Conservation (phyloP, 345 rosid genomes). For the Salix udensis region DNA sequence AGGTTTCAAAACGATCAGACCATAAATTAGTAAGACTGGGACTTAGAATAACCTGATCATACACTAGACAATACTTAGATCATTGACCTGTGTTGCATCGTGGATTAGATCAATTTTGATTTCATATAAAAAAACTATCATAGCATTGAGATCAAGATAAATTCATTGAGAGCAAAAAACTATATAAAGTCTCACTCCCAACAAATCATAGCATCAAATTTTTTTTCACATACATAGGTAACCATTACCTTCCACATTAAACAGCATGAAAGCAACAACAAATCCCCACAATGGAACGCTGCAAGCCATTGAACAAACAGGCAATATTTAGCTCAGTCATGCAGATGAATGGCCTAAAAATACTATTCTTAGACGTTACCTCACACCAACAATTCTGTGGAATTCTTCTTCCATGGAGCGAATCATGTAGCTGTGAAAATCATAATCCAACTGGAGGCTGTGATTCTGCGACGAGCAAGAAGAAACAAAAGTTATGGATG, state of each 20-base stretch:
- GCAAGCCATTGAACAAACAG: constrained; percentile 33
- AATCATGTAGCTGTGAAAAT: constrained; percentile 94
- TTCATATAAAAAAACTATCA: too few species aligned
- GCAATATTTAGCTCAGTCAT: constrained; percentile 7
- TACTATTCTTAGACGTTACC: constrained; percentile 39
- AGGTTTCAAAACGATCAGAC: constrained; percentile 2
- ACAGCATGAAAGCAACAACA: constrained; percentile 92
- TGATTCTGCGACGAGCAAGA: constrained; percentile 63
- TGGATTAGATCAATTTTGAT: too few species aligned
- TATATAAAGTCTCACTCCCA: too few species aligned
- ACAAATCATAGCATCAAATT: background rate
- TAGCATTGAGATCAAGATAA: too few species aligned
- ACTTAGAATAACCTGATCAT: background rate
- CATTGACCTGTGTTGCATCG: too few species aligned
- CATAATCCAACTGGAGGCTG: constrained; percentile 60
- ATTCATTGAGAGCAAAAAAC: too few species aligned
- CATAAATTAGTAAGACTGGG: background rate
- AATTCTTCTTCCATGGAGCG: constrained; percentile 99
- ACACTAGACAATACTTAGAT: background rate
- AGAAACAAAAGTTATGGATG: constrained; percentile 13
- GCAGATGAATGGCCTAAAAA: background rate
- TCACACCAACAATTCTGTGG: constrained; percentile 88
- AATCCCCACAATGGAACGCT: constrained; percentile 94
- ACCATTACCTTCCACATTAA: constrained; percentile 69
- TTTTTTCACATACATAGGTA: background rate